Conservation (phyloP, 495 filamentous ascomycete species). For the Penicillium crystallinum region DNA sequence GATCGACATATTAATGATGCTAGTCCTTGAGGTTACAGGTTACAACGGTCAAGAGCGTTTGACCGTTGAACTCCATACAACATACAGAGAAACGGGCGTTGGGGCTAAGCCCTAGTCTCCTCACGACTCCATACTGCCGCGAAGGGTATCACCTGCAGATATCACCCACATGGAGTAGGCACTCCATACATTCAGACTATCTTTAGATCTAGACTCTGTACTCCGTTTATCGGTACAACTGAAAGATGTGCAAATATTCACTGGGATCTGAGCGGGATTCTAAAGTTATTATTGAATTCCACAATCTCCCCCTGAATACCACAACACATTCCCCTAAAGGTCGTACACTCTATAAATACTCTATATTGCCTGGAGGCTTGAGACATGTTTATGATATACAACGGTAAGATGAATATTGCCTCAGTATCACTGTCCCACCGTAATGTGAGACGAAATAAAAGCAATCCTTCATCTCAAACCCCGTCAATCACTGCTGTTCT, state of each 20-base stretch:
- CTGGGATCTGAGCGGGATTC: no score
- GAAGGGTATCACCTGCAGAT: neutral
- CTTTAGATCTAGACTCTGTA: no score
- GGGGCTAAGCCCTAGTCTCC: slow-evolving; percentile 7
- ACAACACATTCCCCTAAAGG: neutral
- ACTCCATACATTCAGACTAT: neutral
- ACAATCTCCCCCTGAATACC: slow-evolving; percentile 4
- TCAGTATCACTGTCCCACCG: neutral
- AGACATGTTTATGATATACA: neutral
- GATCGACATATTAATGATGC: no score
- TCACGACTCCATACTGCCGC: no score
- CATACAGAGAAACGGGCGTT: no score
- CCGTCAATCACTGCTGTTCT: slow-evolving; percentile 17
- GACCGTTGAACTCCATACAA: no score
- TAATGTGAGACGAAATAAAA: neutral
- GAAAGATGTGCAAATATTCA: no score
- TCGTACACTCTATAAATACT: neutral
- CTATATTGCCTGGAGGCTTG: slow-evolving; percentile 1
- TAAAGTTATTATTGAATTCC: neutral
- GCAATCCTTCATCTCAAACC: slow-evolving; percentile 2
- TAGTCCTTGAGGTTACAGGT: no score
- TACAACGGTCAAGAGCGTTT: no score
- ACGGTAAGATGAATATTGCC: neutral
- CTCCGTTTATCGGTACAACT: no score
- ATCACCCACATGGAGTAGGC: neutral